phyloP scores from a whole-genome alignment of 1,284 basidiomycete species.

The Coniferiporia sulphurascens region DNA sequence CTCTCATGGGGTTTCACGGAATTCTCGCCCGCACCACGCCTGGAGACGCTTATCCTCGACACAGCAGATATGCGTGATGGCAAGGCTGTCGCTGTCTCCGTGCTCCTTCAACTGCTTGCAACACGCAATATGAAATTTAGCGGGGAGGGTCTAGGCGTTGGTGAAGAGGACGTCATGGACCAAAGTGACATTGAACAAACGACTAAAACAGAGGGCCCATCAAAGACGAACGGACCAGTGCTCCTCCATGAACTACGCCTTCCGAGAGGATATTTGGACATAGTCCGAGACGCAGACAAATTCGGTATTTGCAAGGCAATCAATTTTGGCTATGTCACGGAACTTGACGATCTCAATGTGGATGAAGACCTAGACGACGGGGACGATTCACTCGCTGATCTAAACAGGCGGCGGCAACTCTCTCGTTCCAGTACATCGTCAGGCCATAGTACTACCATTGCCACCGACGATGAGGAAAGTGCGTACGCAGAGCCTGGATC shows the following conservation, averaged over 20 bases:
- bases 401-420: background rate
- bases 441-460: background rate
- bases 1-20: background rate
- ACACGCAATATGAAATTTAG: background rate
- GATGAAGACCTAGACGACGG: background rate
- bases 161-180: background rate
- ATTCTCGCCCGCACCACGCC: background rate
- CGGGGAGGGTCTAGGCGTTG: background rate
- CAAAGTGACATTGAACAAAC: background rate
- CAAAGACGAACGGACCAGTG: background rate
- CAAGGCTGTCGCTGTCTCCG: background rate
- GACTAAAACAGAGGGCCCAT: background rate
- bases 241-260: background rate
- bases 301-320: background rate
- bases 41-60: constrained; percentile 4
- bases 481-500: too few species aligned
- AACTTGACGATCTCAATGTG: background rate
- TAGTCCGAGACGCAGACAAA: background rate
- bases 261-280: background rate
- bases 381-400: background rate
- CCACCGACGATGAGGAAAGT: background rate
- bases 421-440: background rate
- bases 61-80: background rate
- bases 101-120: background rate
- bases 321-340: background rate